Conservation (phyloP, 2,329 filamentous ascomycete genomes). For the Venturia asperata region DNA sequence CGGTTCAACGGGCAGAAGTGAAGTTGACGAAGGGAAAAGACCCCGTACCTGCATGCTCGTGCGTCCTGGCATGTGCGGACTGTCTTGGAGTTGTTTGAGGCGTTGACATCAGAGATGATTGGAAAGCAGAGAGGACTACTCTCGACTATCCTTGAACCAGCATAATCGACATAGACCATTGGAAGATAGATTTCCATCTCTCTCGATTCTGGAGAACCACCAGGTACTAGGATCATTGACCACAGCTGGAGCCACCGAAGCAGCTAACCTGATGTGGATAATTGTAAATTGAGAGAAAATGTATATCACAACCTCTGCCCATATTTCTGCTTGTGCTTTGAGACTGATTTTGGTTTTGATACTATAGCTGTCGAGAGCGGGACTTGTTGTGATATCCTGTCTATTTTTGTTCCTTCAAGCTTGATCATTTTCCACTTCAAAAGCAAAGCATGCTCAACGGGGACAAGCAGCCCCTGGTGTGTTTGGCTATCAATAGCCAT, state of each 20-base stretch:
- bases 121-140: background rate
- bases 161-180: background rate
- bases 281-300: conserved; percentile 1
- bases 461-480: background rate
- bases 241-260: background rate
- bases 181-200: background rate
- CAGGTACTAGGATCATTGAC: background rate
- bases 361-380: background rate
- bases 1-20: background rate
- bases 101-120: no score
- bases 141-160: background rate
- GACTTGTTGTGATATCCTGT: background rate
- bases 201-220: background rate
- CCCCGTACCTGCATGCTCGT: background rate
- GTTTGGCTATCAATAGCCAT: background rate
- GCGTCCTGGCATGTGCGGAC: background rate
- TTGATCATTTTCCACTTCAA: background rate
- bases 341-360: no score
- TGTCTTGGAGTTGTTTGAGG: background rate
- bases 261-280: background rate
- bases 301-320: background rate
- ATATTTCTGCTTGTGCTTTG: background rate
- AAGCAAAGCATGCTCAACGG: conserved; percentile 2
- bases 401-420: background rate
- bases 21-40: background rate